These are phyloP conservation scores for Sporothrix brunneoviolacea DNA, from an alignment of 2,329 filamentous ascomycete genomes.

Conservation along the genomic window DNA sequence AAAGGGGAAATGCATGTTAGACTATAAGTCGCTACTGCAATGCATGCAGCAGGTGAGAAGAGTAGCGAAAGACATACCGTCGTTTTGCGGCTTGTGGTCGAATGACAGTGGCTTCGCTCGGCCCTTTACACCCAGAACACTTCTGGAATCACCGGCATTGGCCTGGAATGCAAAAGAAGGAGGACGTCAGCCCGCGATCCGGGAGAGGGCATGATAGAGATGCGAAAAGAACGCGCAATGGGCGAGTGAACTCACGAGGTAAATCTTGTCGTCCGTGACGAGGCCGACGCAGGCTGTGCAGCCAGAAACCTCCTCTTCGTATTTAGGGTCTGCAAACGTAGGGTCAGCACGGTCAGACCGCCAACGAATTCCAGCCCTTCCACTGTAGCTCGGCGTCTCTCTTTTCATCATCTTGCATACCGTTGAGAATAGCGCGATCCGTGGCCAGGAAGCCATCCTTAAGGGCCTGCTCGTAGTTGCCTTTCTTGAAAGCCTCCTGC, in stretches of 20 bases:
- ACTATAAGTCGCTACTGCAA: too few relatives aligned
- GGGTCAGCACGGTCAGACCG: conserved; percentile 8
- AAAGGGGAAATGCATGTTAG: conserved; percentile 15
- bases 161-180: conserved; percentile 52
- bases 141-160: conserved; percentile 93
- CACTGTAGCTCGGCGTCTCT: too few relatives aligned
- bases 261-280: conserved; percentile 87
- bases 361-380: too few relatives aligned
- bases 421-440: conserved; percentile 89
- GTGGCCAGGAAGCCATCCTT: conserved; percentile 97
- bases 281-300: conserved; percentile 92
- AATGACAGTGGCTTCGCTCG: conserved; percentile 97
- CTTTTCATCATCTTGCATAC: conserved; percentile 42
- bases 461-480: conserved; percentile 88
- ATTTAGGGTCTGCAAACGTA: conserved; percentile 69
- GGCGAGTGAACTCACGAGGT: conserved; percentile 62
- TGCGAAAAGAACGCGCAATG: background rate
- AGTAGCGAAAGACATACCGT: conserved; percentile 52
- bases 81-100: conserved; percentile 98
- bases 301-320: conserved; percentile 95
- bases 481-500: conserved; percentile 86
- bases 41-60: background rate
- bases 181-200: background rate
- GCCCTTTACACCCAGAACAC: conserved; percentile 92
- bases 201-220: too few relatives aligned